Evolutionary conservation across 1,284 basidiomycete species (phyloP), one percentile per base, ranked within the genome.

Genomic region (Meripilus lineatus): DNA sequence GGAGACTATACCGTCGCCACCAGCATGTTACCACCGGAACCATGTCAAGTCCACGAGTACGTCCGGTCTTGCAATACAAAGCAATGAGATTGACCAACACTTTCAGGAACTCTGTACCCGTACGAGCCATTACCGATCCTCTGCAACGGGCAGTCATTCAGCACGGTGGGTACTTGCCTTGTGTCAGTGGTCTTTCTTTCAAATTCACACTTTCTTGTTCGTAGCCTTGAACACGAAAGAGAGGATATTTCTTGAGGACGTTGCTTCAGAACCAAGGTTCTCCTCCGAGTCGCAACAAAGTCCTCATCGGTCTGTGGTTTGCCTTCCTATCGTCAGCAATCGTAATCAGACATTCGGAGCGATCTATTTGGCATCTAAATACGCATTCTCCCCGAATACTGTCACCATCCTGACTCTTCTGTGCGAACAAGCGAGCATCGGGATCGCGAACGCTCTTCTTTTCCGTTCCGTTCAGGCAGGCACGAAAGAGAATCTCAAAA

Each of bases 381-480:
- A 79, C 50, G 64, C 78, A 0, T 83, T 84, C 56, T 74, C 79
- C 1, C 71, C 71, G 44, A 79, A 76, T 47, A 77, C 71, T 1
- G 67, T 82, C 15, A 81, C 75, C 1, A 74, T 81, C 49, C 58
- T 85, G 46, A 81, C 78, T 1, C 65, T 84, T 14, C 67, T 85
- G 14, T 81, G 79, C 52, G 81, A 84, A 58, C 82, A 85, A 71
- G 81, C 82, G 2, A 84, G 80, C 50, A 81, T 83, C 46, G 81
- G 80, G 36, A 79, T 85, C 33, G 71, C 81, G 4, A 85, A 84
- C 57, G 81, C 82, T 2, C 64, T 85, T n/a, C 61, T 84, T 42
- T 84, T 85, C 64, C 74, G 78, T 30, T 83, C 81, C 2, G 81
- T 84, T 2, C 80, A 84, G 56, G 72, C 79, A 2, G 81, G 81